Base-by-base conservation (phyloP, 208 protist genomes). In the Trypanosoma cruzi region DNA sequence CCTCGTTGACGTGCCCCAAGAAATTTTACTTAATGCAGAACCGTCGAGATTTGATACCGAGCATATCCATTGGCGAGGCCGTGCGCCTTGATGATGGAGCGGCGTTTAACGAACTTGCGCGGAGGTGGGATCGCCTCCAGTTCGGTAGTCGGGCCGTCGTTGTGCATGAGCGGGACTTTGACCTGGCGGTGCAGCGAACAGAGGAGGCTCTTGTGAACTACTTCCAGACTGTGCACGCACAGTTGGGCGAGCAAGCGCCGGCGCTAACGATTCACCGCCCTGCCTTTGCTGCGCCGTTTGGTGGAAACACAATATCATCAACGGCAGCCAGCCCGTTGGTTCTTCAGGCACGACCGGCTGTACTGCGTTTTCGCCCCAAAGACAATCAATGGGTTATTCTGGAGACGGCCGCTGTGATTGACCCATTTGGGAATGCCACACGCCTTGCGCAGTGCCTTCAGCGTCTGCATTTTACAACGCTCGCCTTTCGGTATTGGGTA, bases 351-450 rank as follows among this genome's bases (percentile, higher is more conserved):
- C 81, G 90, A 6, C 90, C 90, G 3, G 69, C 73, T 1, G 86
- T 94, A 24, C 26, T 96, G 26, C 88, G 90, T 11, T 96, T 89
- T 60, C 84, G 90, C 5, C 88, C 90, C 10, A 92, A 93, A 64
- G 90, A 96, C 24, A 94, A 94, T 64, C 90, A 96, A 63, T 96
- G 90, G 90, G 86, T 96, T n/a, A 84, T 96, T 48, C 63, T 96
- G 22, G 85, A 93, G 68, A 59, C 86, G 6, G 79, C 89, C 63
- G 86, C 88, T 4, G 69, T 82, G 22, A 73, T 93, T 37, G 90
- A 96, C 59, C 90, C 90, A 8, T 58, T 92, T 37, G 75, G 75
- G 64, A 93, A 82, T 18, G 60, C 80, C 20, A 69, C 77, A 24
- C 81, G 85, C 50, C 74, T 85, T 59, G 69, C 75, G 26, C 68